Evolutionary conservation across 2,329 filamentous ascomycete species (phyloP), one percentile per base, ranked within the genome.

Genomic region (Xylaria sp.): DNA sequence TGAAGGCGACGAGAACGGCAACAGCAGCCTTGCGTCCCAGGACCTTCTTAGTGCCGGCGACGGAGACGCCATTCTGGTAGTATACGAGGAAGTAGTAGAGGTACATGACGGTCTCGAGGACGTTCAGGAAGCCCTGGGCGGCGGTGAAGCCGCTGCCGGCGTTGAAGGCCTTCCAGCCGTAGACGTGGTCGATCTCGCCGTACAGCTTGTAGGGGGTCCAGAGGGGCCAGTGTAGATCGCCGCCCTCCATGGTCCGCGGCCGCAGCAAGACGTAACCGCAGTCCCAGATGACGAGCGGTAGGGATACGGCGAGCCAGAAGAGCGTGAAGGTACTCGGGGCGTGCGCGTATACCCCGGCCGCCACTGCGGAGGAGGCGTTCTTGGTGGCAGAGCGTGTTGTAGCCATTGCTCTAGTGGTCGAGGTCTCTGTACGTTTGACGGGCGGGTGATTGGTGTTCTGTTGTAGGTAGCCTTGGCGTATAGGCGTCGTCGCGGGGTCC

Each of bases 201-300:
- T 97, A 96, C 1, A 96, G 85, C 72, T 84, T 86, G 78, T 97
- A 97, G 0, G 91, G 92, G 31, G 78, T 79, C 84, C 87, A 97
- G 43, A 96, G 71, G 1, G 91, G 90, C 79, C 78, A 81, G 79
- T 96, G 91, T 55, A 90, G 80, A 49, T 77, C 78, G 15, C 92
- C 92, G 69, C 92, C 91, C 0, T 89, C 87, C 91, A 97, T 95
- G 60, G 88, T 91, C 76, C 89, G 86, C 31, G 93, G 93, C 19
- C 93, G 91, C 57, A 91, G 80, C 49, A 96, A 81, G 40, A 96
- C 87, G 79, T 96, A 97, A 61, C 82, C 80, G 31, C 85, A 86
- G 78, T 97, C 93, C 93, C 93, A 96, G 53, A 86, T 73, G 51
- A 96, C 92, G 63, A 96, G 83, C 1, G 91, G 92, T 15, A 95